Evolutionary conservation across 805 yeast species (phyloP).

Genomic region (Starmerella apicola): DNA sequence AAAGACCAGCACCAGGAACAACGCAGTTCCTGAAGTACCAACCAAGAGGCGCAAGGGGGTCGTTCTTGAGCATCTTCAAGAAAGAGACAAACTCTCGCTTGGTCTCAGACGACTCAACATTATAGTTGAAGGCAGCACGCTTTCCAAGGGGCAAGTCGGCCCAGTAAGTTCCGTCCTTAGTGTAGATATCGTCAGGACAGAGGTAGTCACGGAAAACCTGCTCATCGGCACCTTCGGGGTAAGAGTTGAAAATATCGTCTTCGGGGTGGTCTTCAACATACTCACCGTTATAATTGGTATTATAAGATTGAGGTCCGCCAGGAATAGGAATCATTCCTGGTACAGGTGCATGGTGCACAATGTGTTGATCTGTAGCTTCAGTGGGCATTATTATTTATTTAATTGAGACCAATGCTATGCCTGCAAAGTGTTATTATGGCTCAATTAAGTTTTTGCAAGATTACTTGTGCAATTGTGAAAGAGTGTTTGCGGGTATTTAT

Average conservation of each 20-base stretch:
- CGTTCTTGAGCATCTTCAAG: conserved; percentile 23
- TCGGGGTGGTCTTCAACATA: conserved; percentile 19
- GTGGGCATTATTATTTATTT: neutral
- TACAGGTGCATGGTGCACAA: conserved; percentile 26
- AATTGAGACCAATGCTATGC: neutral
- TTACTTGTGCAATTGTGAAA: no score
- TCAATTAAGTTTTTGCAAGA: no score
- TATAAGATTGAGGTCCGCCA: conserved; percentile 29
- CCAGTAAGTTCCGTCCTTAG: conserved; percentile 29
- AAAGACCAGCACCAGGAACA: conserved; percentile 31
- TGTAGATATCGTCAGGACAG: conserved; percentile 27
- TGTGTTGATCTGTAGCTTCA: neutral
- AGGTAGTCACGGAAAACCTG: conserved; percentile 26
- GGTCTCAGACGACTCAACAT: conserved; percentile 24
- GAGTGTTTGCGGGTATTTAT: neutral
- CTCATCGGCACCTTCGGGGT: conserved; percentile 25
- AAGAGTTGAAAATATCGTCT: conserved; percentile 20
- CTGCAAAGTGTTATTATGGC: no score
- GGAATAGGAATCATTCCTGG: conserved; percentile 30
- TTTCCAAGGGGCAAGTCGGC: conserved; percentile 27
- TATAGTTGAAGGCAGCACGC: conserved; percentile 23
- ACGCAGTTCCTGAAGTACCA: conserved; percentile 29
- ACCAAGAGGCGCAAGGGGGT: conserved; percentile 28
- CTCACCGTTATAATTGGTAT: conserved; percentile 30
- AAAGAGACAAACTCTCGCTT: conserved; percentile 21